These are phyloP conservation scores for Ilyonectria destructans DNA, from an alignment of 2,329 filamentous ascomycete species.

Conservation along the genomic window DNA sequence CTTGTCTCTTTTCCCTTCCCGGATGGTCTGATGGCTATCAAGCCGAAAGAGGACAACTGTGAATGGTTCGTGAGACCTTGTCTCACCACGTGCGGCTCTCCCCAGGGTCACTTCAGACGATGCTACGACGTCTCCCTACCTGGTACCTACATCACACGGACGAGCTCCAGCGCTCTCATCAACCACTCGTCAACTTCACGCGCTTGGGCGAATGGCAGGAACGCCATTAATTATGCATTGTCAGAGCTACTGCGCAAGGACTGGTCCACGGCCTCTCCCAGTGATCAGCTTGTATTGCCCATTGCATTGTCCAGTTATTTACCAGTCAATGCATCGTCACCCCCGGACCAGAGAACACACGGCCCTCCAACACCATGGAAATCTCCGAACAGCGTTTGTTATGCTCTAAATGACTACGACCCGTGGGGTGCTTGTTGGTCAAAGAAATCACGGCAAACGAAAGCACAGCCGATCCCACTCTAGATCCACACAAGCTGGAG, in stretches of 20 bases:
- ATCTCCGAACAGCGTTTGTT: neutral
- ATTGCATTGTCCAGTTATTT: constrained; percentile 19
- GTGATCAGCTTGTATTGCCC: constrained; percentile 14
- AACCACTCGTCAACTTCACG: neutral
- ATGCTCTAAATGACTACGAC: neutral
- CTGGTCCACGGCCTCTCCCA: neutral
- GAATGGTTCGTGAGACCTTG: constrained; percentile 25
- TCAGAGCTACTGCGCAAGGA: neutral
- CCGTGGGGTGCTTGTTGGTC: neutral
- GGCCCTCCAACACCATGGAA: neutral
- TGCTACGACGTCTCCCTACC: constrained; percentile 5
- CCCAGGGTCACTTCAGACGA: constrained; percentile 19
- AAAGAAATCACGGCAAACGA: neutral
- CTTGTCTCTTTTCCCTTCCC: neutral
- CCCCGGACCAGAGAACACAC: neutral
- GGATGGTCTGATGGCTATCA: neutral
- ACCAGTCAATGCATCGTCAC: constrained; percentile 18
- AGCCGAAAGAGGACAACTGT: neutral
- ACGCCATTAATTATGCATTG: neutral
- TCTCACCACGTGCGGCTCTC: constrained; percentile 27
- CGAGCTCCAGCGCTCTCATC: neutral
- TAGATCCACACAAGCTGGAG: constrained; percentile 17
- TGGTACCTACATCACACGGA: neutral
- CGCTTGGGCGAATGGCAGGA: neutral
- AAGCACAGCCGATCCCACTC: neutral